These are phyloP conservation scores for Fragaria iinumae DNA, from an alignment of 306 rosid genomes.

Conservation along the genomic window DNA sequence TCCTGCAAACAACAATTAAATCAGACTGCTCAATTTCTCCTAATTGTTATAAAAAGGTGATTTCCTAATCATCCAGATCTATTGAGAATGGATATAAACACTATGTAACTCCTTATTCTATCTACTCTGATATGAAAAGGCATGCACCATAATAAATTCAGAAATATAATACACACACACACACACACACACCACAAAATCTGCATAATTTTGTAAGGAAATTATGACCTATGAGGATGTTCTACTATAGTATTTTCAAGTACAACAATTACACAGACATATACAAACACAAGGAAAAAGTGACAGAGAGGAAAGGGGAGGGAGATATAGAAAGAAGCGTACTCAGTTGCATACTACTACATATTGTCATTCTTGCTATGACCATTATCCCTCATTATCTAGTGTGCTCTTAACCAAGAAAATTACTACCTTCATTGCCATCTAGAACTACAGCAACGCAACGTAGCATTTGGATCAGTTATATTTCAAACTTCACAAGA, in stretches of 20 bases:
- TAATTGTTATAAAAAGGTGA: background rate
- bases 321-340: too few species aligned
- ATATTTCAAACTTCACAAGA: background rate
- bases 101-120: background rate
- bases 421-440: background rate
- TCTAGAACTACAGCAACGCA: background rate
- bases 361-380: background rate
- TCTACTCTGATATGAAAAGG: background rate
- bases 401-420: background rate
- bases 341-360: background rate
- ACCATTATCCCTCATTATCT: background rate
- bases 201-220: background rate
- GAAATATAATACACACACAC: background rate
- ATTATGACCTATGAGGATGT: background rate
- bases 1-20: slow-evolving; percentile 55
- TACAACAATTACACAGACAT: background rate
- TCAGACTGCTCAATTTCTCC: slow-evolving; percentile 13
- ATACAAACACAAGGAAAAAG: background rate
- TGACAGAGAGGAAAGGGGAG: background rate
- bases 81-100: background rate
- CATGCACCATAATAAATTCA: background rate
- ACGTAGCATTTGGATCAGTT: too few species aligned
- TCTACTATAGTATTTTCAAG: background rate
- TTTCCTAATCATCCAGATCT: background rate
- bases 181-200: background rate